These are phyloP conservation scores for Yamadazyma siamensis DNA, from an alignment of 1,139 yeast species.

Conservation along the genomic window DNA sequence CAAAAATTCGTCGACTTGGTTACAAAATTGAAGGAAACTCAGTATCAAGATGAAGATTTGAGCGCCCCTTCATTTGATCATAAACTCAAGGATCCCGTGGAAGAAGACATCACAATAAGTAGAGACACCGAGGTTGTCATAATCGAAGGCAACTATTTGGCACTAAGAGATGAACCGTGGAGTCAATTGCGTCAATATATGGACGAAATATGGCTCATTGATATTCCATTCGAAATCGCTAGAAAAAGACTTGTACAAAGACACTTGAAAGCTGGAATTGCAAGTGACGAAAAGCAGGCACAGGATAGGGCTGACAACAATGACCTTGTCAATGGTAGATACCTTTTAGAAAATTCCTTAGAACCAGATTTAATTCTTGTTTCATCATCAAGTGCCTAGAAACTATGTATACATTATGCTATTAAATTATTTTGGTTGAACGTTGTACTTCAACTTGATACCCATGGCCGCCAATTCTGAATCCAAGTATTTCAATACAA, in stretches of 20 bases:
- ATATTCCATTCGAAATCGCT: slow-evolving; percentile 44
- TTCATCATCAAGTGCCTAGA: too few relatives aligned
- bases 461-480: slow-evolving; percentile 99
- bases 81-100: slow-evolving; percentile 60
- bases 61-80: slow-evolving; percentile 79
- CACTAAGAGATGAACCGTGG: slow-evolving; percentile 53
- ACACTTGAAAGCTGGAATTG: slow-evolving; percentile 72
- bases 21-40: slow-evolving; percentile 10
- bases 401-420: slow-evolving; percentile 1
- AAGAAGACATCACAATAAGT: slow-evolving; percentile 43
- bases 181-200: slow-evolving; percentile 30
- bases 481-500: slow-evolving; percentile 90
- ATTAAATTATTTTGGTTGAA: slow-evolving; percentile 53
- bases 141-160: slow-evolving; percentile 64
- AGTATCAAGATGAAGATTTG: slow-evolving; percentile 17
- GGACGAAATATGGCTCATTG: slow-evolving; percentile 45
- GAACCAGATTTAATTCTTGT: slow-evolving; percentile 18
- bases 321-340: slow-evolving; percentile 66
- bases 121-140: slow-evolving; percentile 49
- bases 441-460: slow-evolving; percentile 84
- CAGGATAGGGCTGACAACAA: slow-evolving; percentile 59
- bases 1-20: slow-evolving; percentile 27
- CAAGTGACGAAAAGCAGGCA: slow-evolving; percentile 54
- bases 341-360: slow-evolving; percentile 44
- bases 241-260: slow-evolving; percentile 62